A percentile compares a stretch with the other conserved stretches of the same genome.
These are phyloP conservation scores for Myriosclerotinia scirpicola DNA, from an alignment of 2,329 filamentous ascomycete genomes.

Conservation along the genomic window DNA sequence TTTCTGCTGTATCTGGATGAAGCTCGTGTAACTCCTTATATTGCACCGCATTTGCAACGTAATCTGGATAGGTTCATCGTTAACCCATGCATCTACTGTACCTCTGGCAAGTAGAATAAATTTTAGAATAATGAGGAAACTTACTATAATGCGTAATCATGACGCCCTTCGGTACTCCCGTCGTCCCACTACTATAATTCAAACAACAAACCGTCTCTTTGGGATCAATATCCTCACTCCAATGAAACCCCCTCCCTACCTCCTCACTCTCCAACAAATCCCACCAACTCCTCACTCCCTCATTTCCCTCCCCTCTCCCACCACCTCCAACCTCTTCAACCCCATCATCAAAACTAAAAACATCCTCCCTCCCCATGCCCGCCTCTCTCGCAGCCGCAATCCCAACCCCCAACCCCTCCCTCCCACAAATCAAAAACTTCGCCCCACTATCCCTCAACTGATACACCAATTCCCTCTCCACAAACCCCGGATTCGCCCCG, in stretches of 20 bases:
- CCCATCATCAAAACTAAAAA: slow-evolving; percentile 67
- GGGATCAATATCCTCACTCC: slow-evolving; percentile 49
- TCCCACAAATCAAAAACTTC: slow-evolving; percentile 64
- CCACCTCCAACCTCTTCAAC: slow-evolving; percentile 47
- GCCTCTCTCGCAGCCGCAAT: slow-evolving; percentile 62
- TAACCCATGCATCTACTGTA: too few relatives aligned
- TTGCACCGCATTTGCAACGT: slow-evolving; percentile 45
- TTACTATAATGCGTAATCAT: slow-evolving; percentile 61
- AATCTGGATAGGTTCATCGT: slow-evolving; percentile 17
- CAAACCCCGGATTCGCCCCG: slow-evolving; percentile 58
- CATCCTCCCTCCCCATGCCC: slow-evolving; percentile 52
- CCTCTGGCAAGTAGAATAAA: neutral
- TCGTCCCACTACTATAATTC: slow-evolving; percentile 73
- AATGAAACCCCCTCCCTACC: slow-evolving; percentile 59
- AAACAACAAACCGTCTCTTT: slow-evolving; percentile 57
- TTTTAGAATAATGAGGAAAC: neutral
- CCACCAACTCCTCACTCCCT: slow-evolving; percentile 61
- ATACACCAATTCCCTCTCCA: slow-evolving; percentile 69
- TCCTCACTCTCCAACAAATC: slow-evolving; percentile 54
- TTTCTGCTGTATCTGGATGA: slow-evolving; percentile 57
- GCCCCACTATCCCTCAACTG: slow-evolving; percentile 73
- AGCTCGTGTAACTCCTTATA: slow-evolving; percentile 51
- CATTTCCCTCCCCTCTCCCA: slow-evolving; percentile 41
- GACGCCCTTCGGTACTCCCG: slow-evolving; percentile 81
- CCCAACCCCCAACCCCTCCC: slow-evolving; percentile 59